A percentile compares a stretch with the other conserved stretches of the same genome.
phyloP scores from a whole-genome alignment of 306 rosid species.

The Cucumis cinereus region DNA sequence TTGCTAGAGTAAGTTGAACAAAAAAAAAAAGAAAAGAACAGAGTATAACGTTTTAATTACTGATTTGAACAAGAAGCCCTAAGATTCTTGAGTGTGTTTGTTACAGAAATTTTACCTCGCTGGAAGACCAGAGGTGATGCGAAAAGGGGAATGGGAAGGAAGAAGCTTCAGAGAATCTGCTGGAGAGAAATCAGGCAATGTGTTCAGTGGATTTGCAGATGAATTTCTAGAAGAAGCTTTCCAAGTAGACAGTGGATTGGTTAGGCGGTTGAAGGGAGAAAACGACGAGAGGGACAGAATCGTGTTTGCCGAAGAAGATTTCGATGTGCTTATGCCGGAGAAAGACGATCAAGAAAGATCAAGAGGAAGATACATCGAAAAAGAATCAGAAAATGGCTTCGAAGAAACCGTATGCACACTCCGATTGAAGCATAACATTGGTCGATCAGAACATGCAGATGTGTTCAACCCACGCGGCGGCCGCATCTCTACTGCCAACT shows the following conservation, averaged over 20 bases:
- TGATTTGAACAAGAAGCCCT: neutral
- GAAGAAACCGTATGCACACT: slow-evolving; percentile 25
- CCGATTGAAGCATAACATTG: slow-evolving; percentile 10
- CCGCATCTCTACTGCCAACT: slow-evolving; percentile 15
- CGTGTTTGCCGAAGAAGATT: slow-evolving; percentile 10
- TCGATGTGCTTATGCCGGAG: slow-evolving; percentile 4
- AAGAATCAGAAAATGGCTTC: slow-evolving; percentile 9
- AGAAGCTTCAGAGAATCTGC: neutral
- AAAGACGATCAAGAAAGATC: slow-evolving; percentile 3
- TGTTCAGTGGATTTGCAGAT: slow-evolving; percentile 15
- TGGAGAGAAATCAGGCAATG: neutral
- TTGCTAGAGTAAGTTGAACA: slow-evolving; percentile 8
- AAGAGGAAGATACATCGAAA: neutral
- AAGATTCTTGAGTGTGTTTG: neutral
- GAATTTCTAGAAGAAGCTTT: slow-evolving; percentile 7
- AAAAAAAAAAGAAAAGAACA: neutral
- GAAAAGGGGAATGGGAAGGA: neutral
- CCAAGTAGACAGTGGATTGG: slow-evolving; percentile 1
- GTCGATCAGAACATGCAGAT: slow-evolving; percentile 14
- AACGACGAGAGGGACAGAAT: slow-evolving; percentile 17
- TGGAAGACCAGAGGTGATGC: slow-evolving; percentile 8
- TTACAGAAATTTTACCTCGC: slow-evolving; percentile 19
- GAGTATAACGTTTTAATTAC: neutral
- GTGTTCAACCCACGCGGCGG: slow-evolving; percentile 24
- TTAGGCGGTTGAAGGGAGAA: neutral